A percentile compares a stretch with the other conserved stretches of the same genome.
Evolutionary conservation across 257 asterid genomes (phyloP).

Genomic region (Rauvolfia tetraphylla): DNA sequence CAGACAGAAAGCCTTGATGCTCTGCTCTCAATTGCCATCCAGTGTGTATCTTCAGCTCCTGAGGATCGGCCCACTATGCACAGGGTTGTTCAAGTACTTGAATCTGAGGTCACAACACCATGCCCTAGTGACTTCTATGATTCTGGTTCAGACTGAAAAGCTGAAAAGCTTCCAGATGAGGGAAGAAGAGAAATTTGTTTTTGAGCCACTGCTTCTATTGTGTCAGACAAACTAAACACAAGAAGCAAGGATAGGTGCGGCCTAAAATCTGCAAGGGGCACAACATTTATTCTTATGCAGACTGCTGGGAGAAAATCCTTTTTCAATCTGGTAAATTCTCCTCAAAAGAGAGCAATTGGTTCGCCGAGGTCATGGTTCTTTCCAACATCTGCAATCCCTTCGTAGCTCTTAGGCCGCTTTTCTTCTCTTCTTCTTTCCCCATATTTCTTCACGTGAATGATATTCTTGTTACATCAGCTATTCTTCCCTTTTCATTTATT

Average conservation of each 20-base stretch:
- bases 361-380: background rate
- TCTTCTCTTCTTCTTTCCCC: background rate
- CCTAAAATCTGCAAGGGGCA: slow-evolving; percentile 26
- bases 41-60: slow-evolving; percentile 75
- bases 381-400: background rate
- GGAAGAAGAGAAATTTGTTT: slow-evolving; percentile 14
- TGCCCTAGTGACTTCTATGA: slow-evolving; percentile 94
- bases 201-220: slow-evolving; percentile 23
- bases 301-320: slow-evolving; percentile 19
- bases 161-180: background rate
- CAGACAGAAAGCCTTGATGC: slow-evolving; percentile 73
- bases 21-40: slow-evolving; percentile 70
- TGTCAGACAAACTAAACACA: slow-evolving; percentile 30
- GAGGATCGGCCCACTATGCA: slow-evolving; percentile 97
- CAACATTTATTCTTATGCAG: slow-evolving; percentile 34
- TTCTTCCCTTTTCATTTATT: background rate
- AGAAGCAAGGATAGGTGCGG: slow-evolving; percentile 24
- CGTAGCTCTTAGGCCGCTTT: background rate
- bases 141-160: slow-evolving; percentile 67
- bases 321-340: background rate
- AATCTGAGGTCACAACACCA: slow-evolving; percentile 86
- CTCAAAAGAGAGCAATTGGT: background rate
- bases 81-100: slow-evolving; percentile 81
- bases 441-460: slow-evolving; percentile 15
- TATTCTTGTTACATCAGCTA: background rate